These are phyloP conservation scores for Capsicum pubescens DNA, from an alignment of 257 asterid species.

Conservation along the genomic window DNA sequence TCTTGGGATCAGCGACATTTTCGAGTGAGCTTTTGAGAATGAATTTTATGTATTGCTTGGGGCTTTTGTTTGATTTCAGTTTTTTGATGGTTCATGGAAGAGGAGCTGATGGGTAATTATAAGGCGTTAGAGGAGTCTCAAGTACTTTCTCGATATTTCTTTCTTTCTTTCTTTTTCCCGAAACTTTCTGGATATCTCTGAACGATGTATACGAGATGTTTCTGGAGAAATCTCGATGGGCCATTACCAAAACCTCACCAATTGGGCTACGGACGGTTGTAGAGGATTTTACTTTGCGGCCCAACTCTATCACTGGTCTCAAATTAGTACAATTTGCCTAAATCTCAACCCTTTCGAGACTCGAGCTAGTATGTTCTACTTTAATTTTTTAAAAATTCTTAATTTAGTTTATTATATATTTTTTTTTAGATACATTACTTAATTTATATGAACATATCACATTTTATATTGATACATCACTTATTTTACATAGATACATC, in stretches of 20 bases:
- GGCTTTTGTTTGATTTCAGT: not conserved
- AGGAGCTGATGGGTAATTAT: not conserved
- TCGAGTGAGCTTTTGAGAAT: not conserved
- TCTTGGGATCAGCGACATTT: conserved; percentile 14
- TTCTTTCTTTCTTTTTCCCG: not conserved
- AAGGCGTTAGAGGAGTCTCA: not conserved
- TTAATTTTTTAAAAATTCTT: no score
- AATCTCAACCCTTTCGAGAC: no score
- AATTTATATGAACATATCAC: no score
- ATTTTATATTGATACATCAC: no score
- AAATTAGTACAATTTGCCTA: not conserved
- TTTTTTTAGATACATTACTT: no score
- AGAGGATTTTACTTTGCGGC: not conserved
- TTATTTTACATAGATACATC: no score
- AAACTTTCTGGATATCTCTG: not conserved
- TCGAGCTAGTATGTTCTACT: no score
- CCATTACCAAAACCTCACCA: not conserved
- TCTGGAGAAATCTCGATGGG: not conserved
- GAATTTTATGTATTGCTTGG: not conserved
- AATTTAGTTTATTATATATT: no score
- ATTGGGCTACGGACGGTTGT: not conserved
- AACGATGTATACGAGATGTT: not conserved
- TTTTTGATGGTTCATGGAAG: not conserved
- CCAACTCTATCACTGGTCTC: not conserved
- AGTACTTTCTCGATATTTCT: not conserved